Evolutionary conservation across 1,284 basidiomycete genomes (phyloP), one percentile per base, ranked within the genome.

Genomic region (Flammula alnicola): DNA sequence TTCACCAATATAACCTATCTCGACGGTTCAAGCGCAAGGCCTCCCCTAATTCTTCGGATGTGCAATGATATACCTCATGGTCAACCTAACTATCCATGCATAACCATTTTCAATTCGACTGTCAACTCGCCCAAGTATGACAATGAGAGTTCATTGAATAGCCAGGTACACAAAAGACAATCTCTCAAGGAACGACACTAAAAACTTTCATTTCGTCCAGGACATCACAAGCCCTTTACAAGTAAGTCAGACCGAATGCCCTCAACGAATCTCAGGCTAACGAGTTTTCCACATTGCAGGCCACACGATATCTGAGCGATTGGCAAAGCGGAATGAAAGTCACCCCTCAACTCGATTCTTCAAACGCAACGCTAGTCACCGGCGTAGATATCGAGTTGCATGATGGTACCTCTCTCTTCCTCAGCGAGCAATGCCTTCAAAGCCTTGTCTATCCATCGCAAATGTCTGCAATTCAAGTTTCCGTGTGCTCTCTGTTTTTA

Each of bases 11-110:
- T 80, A 19, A 71, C 75, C 1, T 74, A 70, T 51, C 63, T 77
- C 12, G 66, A 68, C 22, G 68, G 72, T 1, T 47, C 62, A 1
- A 57, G 60, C 10, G 7, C 25, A 16, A 11, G 65, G 62, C 5
- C 44, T 68, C 14, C 68, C n/a, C n/a, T 71, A 17, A 63, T 62
- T 23, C 63, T 82, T 39, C 64, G 65, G 36, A 67, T 82, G 49
- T 84, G 81, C 62, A 61, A 69, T 30, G 65, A 76, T 32, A 67
- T 80, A n/a, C 79, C 80, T 0, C 56, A 66, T 41, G 58, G 56
- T 10, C 63, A 61, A 42, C 5, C 49, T n/a, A 10, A 8, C 12
- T 44, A 58, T 44, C 65, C 69, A 4, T 75, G 73, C 53, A 54
- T 44, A 5, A 62, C 63, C 26, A 56, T 75, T 23, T 75, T 74